A percentile compares a stretch with the other conserved stretches of the same genome.
phyloP scores from a whole-genome alignment of 495 filamentous ascomycete species.

The Diplogelasinospora grovesii region DNA sequence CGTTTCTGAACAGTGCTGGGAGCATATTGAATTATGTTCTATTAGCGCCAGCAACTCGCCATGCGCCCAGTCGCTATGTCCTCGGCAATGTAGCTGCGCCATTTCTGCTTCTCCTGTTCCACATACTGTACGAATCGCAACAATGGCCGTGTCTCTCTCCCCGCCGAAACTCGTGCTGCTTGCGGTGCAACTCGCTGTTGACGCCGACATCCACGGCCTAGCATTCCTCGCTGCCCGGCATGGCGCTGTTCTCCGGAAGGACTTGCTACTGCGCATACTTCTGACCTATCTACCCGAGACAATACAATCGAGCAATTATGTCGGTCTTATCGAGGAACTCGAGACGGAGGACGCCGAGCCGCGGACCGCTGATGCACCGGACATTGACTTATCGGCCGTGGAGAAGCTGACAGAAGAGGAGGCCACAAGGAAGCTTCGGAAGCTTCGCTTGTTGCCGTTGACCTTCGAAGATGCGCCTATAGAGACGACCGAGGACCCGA shows the following conservation, averaged over 20 bases:
- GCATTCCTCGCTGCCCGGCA: conserved; percentile 54
- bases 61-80: conserved; percentile 5
- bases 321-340: conserved; percentile 51
- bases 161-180: conserved; percentile 57
- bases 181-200: conserved; percentile 52
- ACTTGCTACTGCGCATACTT: conserved; percentile 69
- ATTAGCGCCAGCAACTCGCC: conserved; percentile 3
- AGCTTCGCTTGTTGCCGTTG: conserved; percentile 62
- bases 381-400: conserved; percentile 54
- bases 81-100: conserved; percentile 24
- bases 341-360: conserved; percentile 35
- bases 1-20: no score
- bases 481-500: conserved; percentile 44
- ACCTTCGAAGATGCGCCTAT: conserved; percentile 38
- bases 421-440: conserved; percentile 62
- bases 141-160: conserved; percentile 44
- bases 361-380: conserved; percentile 15
- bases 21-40: no score
- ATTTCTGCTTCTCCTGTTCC: no score
- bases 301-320: conserved; percentile 57
- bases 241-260: conserved; percentile 50
- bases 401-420: conserved; percentile 55
- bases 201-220: conserved; percentile 54
- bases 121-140: conserved; percentile 2
- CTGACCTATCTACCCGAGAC: conserved; percentile 82